Conservation (phyloP, 495 filamentous ascomycete genomes). For the Rostrohypoxylon terebratum region DNA sequence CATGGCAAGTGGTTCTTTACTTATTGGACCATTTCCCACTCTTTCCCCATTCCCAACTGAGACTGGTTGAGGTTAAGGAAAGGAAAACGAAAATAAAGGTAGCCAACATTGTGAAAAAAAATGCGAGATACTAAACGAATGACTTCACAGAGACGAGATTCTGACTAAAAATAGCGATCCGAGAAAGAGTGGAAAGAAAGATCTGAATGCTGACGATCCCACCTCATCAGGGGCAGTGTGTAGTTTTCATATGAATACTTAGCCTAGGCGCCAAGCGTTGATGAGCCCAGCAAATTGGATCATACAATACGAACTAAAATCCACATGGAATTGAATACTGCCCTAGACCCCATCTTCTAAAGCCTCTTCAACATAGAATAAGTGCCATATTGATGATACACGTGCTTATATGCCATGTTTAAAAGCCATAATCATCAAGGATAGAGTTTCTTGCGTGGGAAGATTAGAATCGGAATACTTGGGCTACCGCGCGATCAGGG, state of each 20-base stretch:
- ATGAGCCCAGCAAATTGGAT: constrained; percentile 26
- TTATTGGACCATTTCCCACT: constrained; percentile 33
- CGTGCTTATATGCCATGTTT: constrained; percentile 20
- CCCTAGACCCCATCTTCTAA: neutral
- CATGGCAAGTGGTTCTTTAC: constrained; percentile 31
- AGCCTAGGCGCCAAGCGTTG: constrained; percentile 26
- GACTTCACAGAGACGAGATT: constrained; percentile 7
- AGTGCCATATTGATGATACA: neutral
- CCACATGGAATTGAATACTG: constrained; percentile 15
- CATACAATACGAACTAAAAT: constrained; percentile 5
- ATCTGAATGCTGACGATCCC: constrained; percentile 21
- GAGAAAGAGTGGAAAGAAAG: neutral
- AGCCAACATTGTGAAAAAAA: constrained; percentile 23
- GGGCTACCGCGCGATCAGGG: neutral
- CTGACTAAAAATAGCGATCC: constrained; percentile 5
- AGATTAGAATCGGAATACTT: constrained; percentile 9
- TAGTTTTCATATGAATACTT: constrained; percentile 14
- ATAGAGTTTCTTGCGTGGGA: constrained; percentile 19
- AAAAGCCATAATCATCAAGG: neutral
- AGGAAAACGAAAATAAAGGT: constrained; percentile 24
- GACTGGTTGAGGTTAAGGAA: constrained; percentile 23
- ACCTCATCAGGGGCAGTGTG: constrained; percentile 10
- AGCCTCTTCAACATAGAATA: neutral
- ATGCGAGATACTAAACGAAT: neutral
- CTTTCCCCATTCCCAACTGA: constrained; percentile 39